Evolutionary conservation across 2,329 filamentous ascomycete genomes (phyloP), one percentile per base, ranked within the genome.

Genomic region (Scedosporium apiospermum): DNA sequence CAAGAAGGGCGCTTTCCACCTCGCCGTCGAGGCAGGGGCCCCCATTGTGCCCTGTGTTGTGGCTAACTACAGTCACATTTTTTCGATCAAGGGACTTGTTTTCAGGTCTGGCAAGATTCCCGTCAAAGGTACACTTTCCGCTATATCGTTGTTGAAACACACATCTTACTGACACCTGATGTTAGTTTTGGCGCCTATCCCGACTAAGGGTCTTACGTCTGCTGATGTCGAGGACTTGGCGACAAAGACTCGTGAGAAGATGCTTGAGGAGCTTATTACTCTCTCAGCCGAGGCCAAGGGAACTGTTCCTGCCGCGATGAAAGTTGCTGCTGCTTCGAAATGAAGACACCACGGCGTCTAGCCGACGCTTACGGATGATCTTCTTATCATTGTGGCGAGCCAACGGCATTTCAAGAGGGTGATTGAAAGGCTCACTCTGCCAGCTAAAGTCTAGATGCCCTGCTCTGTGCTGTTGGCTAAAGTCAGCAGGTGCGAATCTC

Each of bases 1-100:
- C 82, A 99, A 99, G 79, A 99, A 99, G 80, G 95, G 95, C 64
- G 95, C 93, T 57, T 99, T 99, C 76, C 93, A 99, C 74, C 82
- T 99, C 41, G 95, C 95, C 57, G 85, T 99, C 21, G 90, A 98
- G 80, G 93, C 93, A 2, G 89, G 91, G 67, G 95, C 97, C 5
- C 93, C 93, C 27, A 90, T 99, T 69, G 88, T 99, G 3, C 95
- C 95, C 0, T 83, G 96, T 42, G 88, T 92, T 57, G 84, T 86
- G 34, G 89, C 89, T 72, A 93, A 92, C 76, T 93, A 93, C 74
- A 87, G 87, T 68, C 84, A 91, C 71, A 71, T 93, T 41, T 76
- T 93, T 66, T 86, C 85, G 69, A 75, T 87, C 68, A 86, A 87
- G 75, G 78, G 79, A 55, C 71, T 84, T 68, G 78, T 84, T 49